Evolutionary conservation across 2,329 filamentous ascomycete genomes (phyloP), one percentile per base, ranked within the genome.

Genomic region (Neoascochyta sp.): DNA sequence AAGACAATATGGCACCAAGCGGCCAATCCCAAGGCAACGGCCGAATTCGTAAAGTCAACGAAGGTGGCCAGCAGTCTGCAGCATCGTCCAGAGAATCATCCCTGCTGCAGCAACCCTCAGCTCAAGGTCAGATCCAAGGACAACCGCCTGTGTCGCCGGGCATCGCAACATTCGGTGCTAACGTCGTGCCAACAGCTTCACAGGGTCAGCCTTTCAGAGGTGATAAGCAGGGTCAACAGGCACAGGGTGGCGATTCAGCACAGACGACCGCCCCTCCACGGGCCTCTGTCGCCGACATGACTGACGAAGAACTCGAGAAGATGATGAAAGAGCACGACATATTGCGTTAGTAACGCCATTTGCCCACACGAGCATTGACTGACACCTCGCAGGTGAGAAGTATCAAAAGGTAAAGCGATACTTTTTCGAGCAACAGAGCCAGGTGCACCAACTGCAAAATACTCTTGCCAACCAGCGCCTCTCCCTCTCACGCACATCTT

Each of bases 381-480:
- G 5, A 34, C 23, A 19, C 34, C 36, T 43, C 29, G 17, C 29
- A 95, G 89, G 92, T 55, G 80, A 79, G 47, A 98, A 98, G 68
- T 98, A 98, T 62, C 93, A 93, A 62, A 95, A 95, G 59, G 90
- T 98, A 35, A 98, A 98, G 70, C 81, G 88, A 33, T 85, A 95
- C 52, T 98, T 95, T 61, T 96, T 96, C 62, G 92, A 96, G 44
- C 83, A 94, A 50, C 84, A 82, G 45, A 75, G 80, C 11, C 89
- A 95, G 63, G 85, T 96, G 14, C 90, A 95, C 62, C 84, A 92
- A 52, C 74, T 98, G 11, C 92, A 98, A 62, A 96, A 98, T 62
- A 92, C 88, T n/a, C 78, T 98, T 30, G 92, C 92, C 35, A 92
- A 95, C 63, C 92, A 96, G 65, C 83, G 90, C 36, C 81, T 98